Evolutionary conservation across 1,284 basidiomycete genomes (phyloP), one percentile per base, ranked within the genome.

Genomic region (Fomitopsis pinicola): DNA sequence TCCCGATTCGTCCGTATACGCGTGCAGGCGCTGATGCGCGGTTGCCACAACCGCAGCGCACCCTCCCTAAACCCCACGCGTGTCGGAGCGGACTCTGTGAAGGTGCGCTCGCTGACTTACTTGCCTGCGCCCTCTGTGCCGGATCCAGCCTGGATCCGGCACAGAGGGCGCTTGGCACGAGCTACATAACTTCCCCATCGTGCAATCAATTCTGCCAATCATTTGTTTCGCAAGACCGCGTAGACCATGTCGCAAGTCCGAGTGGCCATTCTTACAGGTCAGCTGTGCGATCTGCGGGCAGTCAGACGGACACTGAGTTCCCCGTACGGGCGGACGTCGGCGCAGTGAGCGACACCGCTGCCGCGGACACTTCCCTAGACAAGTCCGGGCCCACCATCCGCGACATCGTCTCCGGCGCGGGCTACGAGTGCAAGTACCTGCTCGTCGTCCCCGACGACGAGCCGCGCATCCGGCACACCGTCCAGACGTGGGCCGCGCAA

Each of bases 281-380:
- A 50, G 48, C 45, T 48, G 36, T 48, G 65, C 22, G 42, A 22
- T 48, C 55, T 54, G 55, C 48, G 15, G 12, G 17, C 28, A 22
- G 50, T 45, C 22, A 22, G 42, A 17, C 30, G 36, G 54, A 22
- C 45, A n/a, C 36, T 57, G 42, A 42, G 46, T 40, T 30, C 55
- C 22, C 60, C 42, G 38, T 38, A 38, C 46, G 12, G 38, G 30
- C 58, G 28, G 30, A 30, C 22, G 46, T 33, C 26, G 38, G 36
- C 30, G 19, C 61, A 73, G 89, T 91, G 58, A 91, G 89, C 73
- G 89, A 91, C 71, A 88, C 86, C 8, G 88, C 85, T 2, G 78
- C 82, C 8, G 65, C 68, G 26, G 81, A 87, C 67, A 72, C 76
- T 15, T 71, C 62, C n/a, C 77, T 79, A 42, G 89, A 91, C 72